Evolutionary conservation across 495 filamentous ascomycete genomes (phyloP).

Genomic region (Trichoderma orchidacearum): DNA sequence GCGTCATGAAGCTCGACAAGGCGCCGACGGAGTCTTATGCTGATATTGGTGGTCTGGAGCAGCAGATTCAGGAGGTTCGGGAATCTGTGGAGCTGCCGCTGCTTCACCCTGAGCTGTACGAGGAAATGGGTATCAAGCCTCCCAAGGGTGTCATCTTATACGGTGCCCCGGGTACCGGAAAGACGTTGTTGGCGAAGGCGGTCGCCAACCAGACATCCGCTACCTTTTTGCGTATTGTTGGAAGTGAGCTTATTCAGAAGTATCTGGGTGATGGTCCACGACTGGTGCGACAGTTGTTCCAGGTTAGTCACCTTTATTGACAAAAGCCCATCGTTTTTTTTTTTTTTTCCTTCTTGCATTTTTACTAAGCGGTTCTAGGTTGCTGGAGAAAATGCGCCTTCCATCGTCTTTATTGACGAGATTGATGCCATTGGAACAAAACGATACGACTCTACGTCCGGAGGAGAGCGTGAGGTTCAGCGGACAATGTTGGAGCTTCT

Average conservation of each 20-base stretch:
- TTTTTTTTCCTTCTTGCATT: conserved; percentile 4
- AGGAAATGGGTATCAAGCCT: conserved; percentile 99
- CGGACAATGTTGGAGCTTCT: conserved; percentile 97
- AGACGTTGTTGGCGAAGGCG: conserved; percentile 93
- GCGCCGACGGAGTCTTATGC: conserved; percentile 97
- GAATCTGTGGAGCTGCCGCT: conserved; percentile 94
- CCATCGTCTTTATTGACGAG: conserved; percentile 98
- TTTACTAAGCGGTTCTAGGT: conserved; percentile 40
- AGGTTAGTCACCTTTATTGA: conserved; percentile 37
- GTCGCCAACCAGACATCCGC: conserved; percentile 98
- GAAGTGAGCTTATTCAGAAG: conserved; percentile 96
- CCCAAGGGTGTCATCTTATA: conserved; percentile 99
- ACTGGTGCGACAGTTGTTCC: conserved; percentile 93
- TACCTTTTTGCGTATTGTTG: conserved; percentile 96
- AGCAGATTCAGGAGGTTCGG: conserved; percentile 93
- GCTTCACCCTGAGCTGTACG: conserved; percentile 93
- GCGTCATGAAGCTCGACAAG: conserved; percentile 99
- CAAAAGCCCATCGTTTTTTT: neutral
- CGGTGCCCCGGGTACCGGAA: conserved; percentile 92
- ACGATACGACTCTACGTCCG: conserved; percentile 94
- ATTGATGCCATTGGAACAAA: conserved; percentile 99
- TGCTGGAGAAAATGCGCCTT: conserved; percentile 88
- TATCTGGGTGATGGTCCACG: conserved; percentile 95
- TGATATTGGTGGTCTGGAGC: conserved; percentile 91
- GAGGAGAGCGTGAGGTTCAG: conserved; percentile 94